Evolutionary conservation across 2,329 filamentous ascomycete genomes (phyloP).

Genomic region (Dothideomycetes sp.): DNA sequence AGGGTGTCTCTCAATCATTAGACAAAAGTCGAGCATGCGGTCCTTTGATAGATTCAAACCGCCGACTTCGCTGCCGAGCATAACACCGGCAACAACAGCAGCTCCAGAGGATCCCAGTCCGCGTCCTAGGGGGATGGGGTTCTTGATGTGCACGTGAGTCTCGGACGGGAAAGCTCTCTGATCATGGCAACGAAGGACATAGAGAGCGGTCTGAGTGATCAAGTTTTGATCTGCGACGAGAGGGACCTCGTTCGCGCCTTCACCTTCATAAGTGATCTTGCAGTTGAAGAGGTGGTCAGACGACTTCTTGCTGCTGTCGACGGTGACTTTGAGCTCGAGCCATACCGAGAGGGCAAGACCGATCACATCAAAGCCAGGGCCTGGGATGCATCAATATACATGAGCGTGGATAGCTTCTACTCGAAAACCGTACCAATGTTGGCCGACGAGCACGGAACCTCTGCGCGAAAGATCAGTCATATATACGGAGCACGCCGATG

Average conservation of each 20-base stretch:
- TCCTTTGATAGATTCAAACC: conserved; percentile 66
- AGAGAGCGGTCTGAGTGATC: conserved; percentile 86
- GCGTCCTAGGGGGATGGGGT: conserved; percentile 85
- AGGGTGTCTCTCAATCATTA: conserved; percentile 92
- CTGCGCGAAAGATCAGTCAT: conserved; percentile 8
- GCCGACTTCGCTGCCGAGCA: conserved; percentile 81
- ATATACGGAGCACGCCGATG: background rate
- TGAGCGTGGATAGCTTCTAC: background rate
- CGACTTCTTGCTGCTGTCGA: conserved; percentile 48
- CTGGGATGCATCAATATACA: conserved; percentile 13
- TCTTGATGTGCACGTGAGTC: conserved; percentile 89
- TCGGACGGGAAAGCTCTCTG: conserved; percentile 72
- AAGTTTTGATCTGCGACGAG: conserved; percentile 81
- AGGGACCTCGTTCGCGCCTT: conserved; percentile 67
- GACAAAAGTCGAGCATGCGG: conserved; percentile 83
- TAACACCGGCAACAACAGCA: conserved; percentile 90
- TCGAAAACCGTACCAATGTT: conserved; percentile 60
- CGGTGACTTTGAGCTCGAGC: conserved; percentile 75
- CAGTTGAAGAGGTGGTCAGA: conserved; percentile 63
- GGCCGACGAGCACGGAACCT: conserved; percentile 84
- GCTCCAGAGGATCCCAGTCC: conserved; percentile 93
- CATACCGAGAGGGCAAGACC: conserved; percentile 89
- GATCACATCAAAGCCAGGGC: conserved; percentile 95
- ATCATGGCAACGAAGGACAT: conserved; percentile 86
- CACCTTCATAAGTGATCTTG: conserved; percentile 79